These are phyloP conservation scores for Hypoxylon lienhwacheense DNA, from an alignment of 495 filamentous ascomycete species.

Conservation along the genomic window DNA sequence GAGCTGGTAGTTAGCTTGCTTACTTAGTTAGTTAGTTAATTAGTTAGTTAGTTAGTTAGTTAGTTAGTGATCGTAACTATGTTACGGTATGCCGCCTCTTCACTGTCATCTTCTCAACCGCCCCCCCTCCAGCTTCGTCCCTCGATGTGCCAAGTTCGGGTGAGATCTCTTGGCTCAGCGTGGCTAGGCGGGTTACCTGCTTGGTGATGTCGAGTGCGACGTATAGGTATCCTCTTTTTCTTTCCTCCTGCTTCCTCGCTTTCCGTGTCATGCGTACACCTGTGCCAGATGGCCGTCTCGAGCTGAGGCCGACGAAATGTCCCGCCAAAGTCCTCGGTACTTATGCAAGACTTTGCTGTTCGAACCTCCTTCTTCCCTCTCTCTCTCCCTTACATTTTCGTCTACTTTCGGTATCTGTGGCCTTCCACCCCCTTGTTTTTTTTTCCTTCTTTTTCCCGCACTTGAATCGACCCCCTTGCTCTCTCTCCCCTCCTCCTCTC, in stretches of 20 bases:
- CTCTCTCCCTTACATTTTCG: not conserved
- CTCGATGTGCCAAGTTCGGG: slow-evolving; percentile 6
- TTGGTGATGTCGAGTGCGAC: slow-evolving; percentile 16
- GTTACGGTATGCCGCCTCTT: no score
- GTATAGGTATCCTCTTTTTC: no score
- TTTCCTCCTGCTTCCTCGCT: no score
- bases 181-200: not conserved
- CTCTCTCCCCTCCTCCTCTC: slow-evolving; percentile 4
- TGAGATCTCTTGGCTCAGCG: slow-evolving; percentile 16
- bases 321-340: slow-evolving; percentile 22
- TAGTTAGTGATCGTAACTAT: no score
- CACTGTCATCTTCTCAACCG: slow-evolving; percentile 3
- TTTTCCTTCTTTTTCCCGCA: not conserved
- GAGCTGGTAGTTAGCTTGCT: no score
- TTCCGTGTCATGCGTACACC: not conserved
- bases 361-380: not conserved
- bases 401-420: not conserved
- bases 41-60: no score
- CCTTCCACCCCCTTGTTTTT: not conserved
- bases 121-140: not conserved
- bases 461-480: no score
- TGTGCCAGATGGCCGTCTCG: not conserved
- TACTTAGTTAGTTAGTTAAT: no score
- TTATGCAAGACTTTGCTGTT: slow-evolving; percentile 20
- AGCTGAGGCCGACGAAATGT: slow-evolving; percentile 9